Percentiles rank a stretch among this genome's conserved stretches.
phyloP scores from a whole-genome alignment of 352 stramenopile genomes.

The Phytopythium sindhum region DNA sequence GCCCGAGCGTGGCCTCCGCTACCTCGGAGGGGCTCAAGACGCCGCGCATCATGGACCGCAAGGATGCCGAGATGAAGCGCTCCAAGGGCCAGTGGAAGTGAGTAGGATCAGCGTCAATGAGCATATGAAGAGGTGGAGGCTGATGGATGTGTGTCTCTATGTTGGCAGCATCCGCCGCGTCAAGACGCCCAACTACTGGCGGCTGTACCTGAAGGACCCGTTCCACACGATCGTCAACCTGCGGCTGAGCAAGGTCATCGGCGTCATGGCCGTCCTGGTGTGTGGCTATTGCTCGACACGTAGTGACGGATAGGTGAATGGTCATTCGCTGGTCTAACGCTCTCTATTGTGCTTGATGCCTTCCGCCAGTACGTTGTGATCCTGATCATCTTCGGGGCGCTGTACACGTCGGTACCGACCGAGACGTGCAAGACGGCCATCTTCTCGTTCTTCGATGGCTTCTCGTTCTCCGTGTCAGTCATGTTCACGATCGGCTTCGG shows the following conservation, averaged over 20 bases:
- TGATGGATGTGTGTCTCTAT: constrained; percentile 5
- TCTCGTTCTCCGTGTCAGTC: constrained; percentile 79
- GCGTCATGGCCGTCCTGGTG: constrained; percentile 30
- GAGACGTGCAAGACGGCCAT: constrained; percentile 68
- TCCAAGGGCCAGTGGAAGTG: constrained; percentile 82
- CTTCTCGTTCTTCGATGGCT: constrained; percentile 63
- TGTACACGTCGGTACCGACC: constrained; percentile 71
- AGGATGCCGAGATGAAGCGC: constrained; percentile 56
- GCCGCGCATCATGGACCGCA: constrained; percentile 70
- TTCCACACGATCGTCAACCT: constrained; percentile 85
- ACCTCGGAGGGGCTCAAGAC: constrained; percentile 23
- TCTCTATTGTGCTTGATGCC: not conserved
- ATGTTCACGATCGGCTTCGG: constrained; percentile 82
- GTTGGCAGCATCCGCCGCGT: constrained; percentile 62
- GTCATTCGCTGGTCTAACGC: too few relatives aligned
- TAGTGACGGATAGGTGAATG: too few relatives aligned
- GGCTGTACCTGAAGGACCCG: constrained; percentile 78
- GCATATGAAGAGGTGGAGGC: constrained; percentile 2
- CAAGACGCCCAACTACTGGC: constrained; percentile 80
- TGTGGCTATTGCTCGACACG: too few relatives aligned
- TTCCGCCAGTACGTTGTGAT: constrained; percentile 55
- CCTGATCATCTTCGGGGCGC: constrained; percentile 57
- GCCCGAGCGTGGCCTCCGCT: constrained; percentile 16
- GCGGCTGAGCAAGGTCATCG: constrained; percentile 75
- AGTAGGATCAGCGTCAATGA: constrained; percentile 8